Base-by-base conservation (phyloP, 768 basidiomycete genomes). In the Cystobasidium onofrii region DNA sequence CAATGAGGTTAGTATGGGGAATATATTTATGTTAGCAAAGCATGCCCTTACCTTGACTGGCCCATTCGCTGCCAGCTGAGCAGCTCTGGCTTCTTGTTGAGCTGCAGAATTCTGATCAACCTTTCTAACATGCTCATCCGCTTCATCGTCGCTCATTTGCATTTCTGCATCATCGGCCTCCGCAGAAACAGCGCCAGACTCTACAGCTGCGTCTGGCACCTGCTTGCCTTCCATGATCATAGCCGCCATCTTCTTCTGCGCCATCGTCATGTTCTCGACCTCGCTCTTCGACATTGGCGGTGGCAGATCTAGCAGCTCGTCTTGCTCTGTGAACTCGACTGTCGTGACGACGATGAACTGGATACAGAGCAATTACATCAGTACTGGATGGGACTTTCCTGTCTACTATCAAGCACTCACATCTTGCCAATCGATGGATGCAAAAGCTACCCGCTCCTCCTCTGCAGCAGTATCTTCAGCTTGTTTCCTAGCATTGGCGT, bases 341-440 rank as follows among this genome's bases (percentile, higher is more conserved):
- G 93, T 96, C 80, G 97, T 92, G 6, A 97, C 96, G 71, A 96
- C 91, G 46, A 93, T 92, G 82, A 96, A 98, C 71, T 71, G 69
- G n/a, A n/a, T n/a, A n/a, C n/a, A n/a, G n/a, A n/a, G n/a, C n/a
- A n/a, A n/a, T n/a, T n/a, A n/a, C n/a, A n/a, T n/a, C n/a, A n/a
- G n/a, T n/a, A n/a, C n/a, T n/a, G n/a, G n/a, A n/a, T n/a, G n/a
- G n/a, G n/a, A n/a, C n/a, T n/a, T n/a, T n/a, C n/a, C n/a, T n/a
- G n/a, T n/a, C 18, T 50, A 27, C 2, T 80, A 39, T 25, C 4
- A 54, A 17, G n/a, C 9, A n/a, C 69, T 71, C 69, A 71, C 69
- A 60, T 98, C 96, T 79, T 99, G 92, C 96, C 96, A 99, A 80
- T 99, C 96, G 77, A 99, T 97, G 80, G 94, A 91, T 54, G 92